Conservation (phyloP, 352 stramenopile species). For the Phytopythium sindhum region DNA sequence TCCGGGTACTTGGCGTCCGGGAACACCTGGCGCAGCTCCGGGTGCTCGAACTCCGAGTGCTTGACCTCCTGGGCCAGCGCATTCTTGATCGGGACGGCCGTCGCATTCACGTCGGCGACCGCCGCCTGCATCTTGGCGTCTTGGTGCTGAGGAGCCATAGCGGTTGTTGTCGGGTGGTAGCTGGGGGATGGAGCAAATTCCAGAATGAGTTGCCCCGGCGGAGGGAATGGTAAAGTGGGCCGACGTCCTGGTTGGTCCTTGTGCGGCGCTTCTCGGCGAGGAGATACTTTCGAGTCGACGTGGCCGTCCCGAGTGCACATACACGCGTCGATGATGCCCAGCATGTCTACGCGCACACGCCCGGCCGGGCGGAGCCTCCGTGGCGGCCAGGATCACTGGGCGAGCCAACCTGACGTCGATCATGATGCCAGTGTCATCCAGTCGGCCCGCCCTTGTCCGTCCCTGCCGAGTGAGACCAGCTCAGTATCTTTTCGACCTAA, state of each 20-base stretch:
- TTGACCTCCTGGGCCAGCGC: slow-evolving; percentile 17
- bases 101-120: slow-evolving; percentile 1
- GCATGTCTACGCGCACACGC: not conserved
- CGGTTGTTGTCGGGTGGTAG: not conserved
- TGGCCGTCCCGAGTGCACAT: not conserved
- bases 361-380: too few relatives aligned
- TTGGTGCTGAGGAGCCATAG: slow-evolving; percentile 23
- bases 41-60: slow-evolving; percentile 17
- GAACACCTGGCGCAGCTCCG: slow-evolving; percentile 24
- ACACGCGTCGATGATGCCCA: not conserved
- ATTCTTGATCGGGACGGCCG: slow-evolving; percentile 19
- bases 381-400: not conserved
- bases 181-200: slow-evolving; percentile 2
- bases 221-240: not conserved
- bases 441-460: slow-evolving; percentile 1
- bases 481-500: not conserved
- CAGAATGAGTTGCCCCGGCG: not conserved
- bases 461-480: not conserved
- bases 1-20: slow-evolving; percentile 25
- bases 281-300: not conserved
- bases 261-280: not conserved
- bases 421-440: too few relatives aligned
- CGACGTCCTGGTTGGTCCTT: not conserved
- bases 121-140: slow-evolving; percentile 8
- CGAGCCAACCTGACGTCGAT: too few relatives aligned